These are phyloP conservation scores for Aspergillus phoenicis DNA, from an alignment of 2,329 filamentous ascomycete genomes.

Conservation along the genomic window DNA sequence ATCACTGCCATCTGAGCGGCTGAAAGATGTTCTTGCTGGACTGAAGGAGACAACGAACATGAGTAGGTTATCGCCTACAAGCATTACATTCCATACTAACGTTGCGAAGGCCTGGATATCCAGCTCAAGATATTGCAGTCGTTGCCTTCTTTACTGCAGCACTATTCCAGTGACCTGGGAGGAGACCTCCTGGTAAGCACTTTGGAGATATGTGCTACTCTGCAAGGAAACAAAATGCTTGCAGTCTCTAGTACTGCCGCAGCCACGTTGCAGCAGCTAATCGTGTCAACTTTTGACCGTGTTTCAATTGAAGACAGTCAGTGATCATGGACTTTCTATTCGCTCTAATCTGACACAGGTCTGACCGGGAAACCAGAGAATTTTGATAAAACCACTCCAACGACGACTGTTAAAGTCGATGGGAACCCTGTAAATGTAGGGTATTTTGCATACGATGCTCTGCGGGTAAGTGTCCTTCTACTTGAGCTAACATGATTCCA, in stretches of 20 bases:
- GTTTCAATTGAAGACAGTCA: slow-evolving; percentile 78
- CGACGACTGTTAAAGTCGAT: slow-evolving; percentile 68
- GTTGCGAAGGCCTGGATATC: slow-evolving; percentile 68
- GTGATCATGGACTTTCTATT: slow-evolving; percentile 31
- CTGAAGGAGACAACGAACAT: slow-evolving; percentile 77
- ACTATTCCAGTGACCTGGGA: slow-evolving; percentile 79
- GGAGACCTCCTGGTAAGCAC: slow-evolving; percentile 79
- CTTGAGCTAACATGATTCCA: background rate
- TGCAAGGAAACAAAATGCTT: slow-evolving; percentile 88
- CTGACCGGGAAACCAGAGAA: slow-evolving; percentile 24
- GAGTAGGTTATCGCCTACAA: slow-evolving; percentile 52
- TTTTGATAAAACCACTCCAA: slow-evolving; percentile 54
- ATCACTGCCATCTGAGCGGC: slow-evolving; percentile 74
- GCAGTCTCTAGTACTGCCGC: slow-evolving; percentile 95
- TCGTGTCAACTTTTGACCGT: slow-evolving; percentile 91
- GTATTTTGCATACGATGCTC: slow-evolving; percentile 81
- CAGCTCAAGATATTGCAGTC: slow-evolving; percentile 96
- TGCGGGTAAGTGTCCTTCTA: slow-evolving; percentile 56
- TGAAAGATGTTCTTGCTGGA: slow-evolving; percentile 85
- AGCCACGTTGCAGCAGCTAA: slow-evolving; percentile 91
- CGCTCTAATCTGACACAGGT: background rate
- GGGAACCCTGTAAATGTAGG: slow-evolving; percentile 68
- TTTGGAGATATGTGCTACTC: slow-evolving; percentile 85
- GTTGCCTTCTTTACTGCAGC: slow-evolving; percentile 83
- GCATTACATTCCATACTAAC: slow-evolving; percentile 24